Evolutionary conservation across 331 rosid species (phyloP), one percentile per base, ranked within the genome.

Genomic region (Phaseolus coccineus): DNA sequence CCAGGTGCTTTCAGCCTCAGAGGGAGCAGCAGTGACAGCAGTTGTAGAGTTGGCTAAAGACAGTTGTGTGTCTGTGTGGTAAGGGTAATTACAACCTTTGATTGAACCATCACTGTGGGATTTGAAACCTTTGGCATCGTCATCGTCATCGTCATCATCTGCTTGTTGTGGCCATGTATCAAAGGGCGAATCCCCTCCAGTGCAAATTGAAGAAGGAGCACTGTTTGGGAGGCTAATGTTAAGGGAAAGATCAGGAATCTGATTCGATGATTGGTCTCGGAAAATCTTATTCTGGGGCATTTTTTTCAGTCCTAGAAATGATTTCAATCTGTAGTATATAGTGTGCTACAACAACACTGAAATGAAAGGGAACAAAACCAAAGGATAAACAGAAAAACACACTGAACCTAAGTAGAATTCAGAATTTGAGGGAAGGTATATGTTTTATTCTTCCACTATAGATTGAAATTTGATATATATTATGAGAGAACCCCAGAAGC

Each of bases 231-330:
- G 93, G 81, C 91, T 87, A 50, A 94, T 92, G 78, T 92, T 86
- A 6, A 94, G 92, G 11, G 97, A 92, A 58, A 94, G 98, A 88
- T 94, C 97, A 74, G 97, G 97, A 86, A 89, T 88, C 80, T 3
- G 84, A 82, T 85, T 78, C 85, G 51, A 4, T 76, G 80, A 24
- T 48, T 76, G 77, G 25, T 63, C 59, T 11, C 48, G 44, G 50
- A 30, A 80, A 76, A 76, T 77, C 47, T 69, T 76, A 63, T 87
- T 86, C 79, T 73, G 79, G 10, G 85, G 80, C 94, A 90, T 90
- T 74, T 79, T 74, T 79, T 81, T 5, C 55, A 68, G 28, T 77
- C 58, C 33, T 51, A 28, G 67, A 77, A 71, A 78, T 71, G 56
- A 77, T 65, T 53, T 40, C 69, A 82, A 53, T 48, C 48, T 75